Evolutionary conservation across 768 basidiomycete species (phyloP).

Genomic region (Tricholoma bakamatsutake): DNA sequence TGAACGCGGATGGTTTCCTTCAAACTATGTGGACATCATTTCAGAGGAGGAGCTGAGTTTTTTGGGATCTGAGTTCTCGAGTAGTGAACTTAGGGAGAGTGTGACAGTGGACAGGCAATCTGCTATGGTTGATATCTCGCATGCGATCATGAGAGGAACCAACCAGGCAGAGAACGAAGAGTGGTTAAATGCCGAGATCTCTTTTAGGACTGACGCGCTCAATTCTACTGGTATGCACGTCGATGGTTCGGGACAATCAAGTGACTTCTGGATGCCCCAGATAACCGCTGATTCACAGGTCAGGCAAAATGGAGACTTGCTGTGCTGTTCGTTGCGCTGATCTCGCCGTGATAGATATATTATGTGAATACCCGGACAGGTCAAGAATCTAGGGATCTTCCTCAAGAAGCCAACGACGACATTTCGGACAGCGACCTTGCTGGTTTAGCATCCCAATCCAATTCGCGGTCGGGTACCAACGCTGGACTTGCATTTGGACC

Average conservation of each 20-base stretch:
- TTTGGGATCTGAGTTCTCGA: constrained; percentile 42
- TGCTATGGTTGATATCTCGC: constrained; percentile 43
- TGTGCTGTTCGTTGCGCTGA: background rate
- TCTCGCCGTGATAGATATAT: constrained; percentile 61
- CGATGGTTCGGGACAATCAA: constrained; percentile 38
- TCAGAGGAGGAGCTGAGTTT: constrained; percentile 69
- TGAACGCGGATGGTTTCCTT: constrained; percentile 95
- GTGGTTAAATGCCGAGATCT: constrained; percentile 50
- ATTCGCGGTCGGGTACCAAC: constrained; percentile 49
- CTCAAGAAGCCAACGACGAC: constrained; percentile 64
- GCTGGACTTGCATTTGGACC: constrained; percentile 44
- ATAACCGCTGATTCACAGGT: constrained; percentile 82
- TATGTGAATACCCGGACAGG: constrained; percentile 91
- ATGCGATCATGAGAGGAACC: constrained; percentile 38
- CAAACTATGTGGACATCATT: constrained; percentile 84
- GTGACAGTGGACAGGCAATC: constrained; percentile 19
- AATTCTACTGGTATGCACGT: constrained; percentile 24
- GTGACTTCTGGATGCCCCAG: constrained; percentile 89
- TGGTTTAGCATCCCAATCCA: constrained; percentile 50
- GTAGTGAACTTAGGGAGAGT: constrained; percentile 22
- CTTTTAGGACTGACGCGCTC: constrained; percentile 28
- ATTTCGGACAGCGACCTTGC: constrained; percentile 58
- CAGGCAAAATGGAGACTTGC: constrained; percentile 18
- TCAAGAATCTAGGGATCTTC: constrained; percentile 79
- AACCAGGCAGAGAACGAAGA: constrained; percentile 44